Conservation (phyloP, 345 rosid genomes). For the Corchorus olitorius region DNA sequence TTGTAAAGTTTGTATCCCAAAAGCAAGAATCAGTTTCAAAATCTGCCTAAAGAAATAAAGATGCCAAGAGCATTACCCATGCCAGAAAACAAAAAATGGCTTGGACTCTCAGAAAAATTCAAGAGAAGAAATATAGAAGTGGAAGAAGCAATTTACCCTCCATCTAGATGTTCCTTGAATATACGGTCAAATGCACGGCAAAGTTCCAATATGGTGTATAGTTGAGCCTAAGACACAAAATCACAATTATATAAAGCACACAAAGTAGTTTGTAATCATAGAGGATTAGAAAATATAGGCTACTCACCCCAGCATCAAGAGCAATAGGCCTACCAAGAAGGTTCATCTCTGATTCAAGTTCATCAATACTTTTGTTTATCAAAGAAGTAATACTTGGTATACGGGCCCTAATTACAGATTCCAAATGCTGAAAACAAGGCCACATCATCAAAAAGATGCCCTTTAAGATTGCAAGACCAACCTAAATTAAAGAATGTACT, state of each 20-base stretch:
- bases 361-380: slow-evolving; percentile 69
- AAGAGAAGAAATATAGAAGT: neutral
- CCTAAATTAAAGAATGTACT: neutral
- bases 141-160: slow-evolving; percentile 50
- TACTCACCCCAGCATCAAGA: slow-evolving; percentile 66
- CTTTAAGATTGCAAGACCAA: neutral
- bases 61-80: neutral
- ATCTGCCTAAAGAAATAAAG: neutral
- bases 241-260: neutral
- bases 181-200: slow-evolving; percentile 72
- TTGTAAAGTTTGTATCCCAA: neutral
- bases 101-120: neutral
- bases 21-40: neutral
- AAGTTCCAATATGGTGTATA: slow-evolving; percentile 66
- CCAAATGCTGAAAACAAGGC: slow-evolving; percentile 55
- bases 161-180: slow-evolving; percentile 80
- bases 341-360: slow-evolving; percentile 73
- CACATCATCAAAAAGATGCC: neutral
- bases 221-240: slow-evolving; percentile 51
- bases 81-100: neutral
- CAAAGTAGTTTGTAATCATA: neutral
- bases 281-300: neutral
- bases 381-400: slow-evolving; percentile 65
- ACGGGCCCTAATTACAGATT: slow-evolving; percentile 62
- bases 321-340: slow-evolving; percentile 71